phyloP scores from a whole-genome alignment of 192 early-diverging fungal species.

The Backusella westeae region DNA sequence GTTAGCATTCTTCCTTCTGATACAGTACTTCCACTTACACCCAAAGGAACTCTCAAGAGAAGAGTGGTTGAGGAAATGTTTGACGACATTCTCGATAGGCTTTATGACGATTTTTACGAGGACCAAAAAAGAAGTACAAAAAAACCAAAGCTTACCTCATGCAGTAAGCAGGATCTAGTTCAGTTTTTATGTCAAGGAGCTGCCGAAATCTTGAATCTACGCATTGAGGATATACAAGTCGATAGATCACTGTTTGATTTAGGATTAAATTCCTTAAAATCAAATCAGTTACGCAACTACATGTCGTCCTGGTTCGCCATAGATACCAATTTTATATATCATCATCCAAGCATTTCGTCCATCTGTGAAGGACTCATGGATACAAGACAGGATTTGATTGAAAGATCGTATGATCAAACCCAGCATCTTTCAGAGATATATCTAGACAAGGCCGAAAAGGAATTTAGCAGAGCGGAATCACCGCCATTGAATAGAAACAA shows the following conservation, averaged over 20 bases:
- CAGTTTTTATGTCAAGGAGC: background rate
- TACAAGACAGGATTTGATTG: no score
- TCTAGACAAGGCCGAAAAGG: background rate
- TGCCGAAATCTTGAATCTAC: background rate
- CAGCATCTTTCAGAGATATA: constrained; percentile 12
- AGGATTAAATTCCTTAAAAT: constrained; percentile 25
- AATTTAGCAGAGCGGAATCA: background rate
- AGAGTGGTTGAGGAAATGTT: constrained; percentile 52
- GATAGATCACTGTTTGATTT: constrained; percentile 22
- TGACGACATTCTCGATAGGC: constrained; percentile 8
- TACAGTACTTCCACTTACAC: background rate
- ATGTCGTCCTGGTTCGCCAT: constrained; percentile 1
- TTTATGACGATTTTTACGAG: no score
- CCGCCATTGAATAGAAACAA: background rate
- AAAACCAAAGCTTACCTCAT: no score
- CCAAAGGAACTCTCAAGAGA: constrained; percentile 26
- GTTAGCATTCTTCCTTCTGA: constrained; percentile 23
- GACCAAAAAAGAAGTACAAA: no score
- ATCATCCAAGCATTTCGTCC: constrained; percentile 5
- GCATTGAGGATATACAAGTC: background rate
- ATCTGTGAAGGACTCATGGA: background rate
- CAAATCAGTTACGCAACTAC: constrained; percentile 13
- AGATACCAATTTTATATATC: constrained; percentile 21
- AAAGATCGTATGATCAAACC: constrained; percentile 2
- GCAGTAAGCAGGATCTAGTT: background rate